Percentiles rank a stretch among this genome's conserved stretches.
Evolutionary conservation across 2,329 filamentous ascomycete species (phyloP).

Genomic region (Stenocarpella maydis): DNA sequence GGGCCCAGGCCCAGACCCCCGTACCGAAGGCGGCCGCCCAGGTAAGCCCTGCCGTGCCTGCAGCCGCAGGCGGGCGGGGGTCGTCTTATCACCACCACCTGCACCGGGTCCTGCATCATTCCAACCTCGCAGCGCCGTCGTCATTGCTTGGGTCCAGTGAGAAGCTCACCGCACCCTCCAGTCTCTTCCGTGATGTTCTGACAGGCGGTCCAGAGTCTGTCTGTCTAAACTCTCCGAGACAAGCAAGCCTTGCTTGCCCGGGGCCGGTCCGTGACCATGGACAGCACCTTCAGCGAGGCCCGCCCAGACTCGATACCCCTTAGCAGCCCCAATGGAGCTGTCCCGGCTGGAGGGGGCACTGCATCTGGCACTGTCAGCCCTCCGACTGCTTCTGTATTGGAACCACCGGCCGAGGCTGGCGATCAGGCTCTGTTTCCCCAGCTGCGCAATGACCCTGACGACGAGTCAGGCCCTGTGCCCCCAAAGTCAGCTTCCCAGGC

Average conservation of each 20-base stretch:
- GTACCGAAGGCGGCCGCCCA: neutral
- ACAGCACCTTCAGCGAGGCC: constrained; percentile 33
- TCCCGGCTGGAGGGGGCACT: neutral
- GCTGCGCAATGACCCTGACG: constrained; percentile 32
- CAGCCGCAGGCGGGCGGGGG: neutral
- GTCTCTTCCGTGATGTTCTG: neutral
- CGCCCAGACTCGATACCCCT: constrained; percentile 33
- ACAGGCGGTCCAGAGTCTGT: constrained; percentile 3
- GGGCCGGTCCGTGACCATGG: constrained; percentile 25
- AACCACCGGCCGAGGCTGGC: constrained; percentile 12
- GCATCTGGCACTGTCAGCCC: constrained; percentile 2
- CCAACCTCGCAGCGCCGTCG: too few relatives aligned
- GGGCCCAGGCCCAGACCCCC: too few relatives aligned
- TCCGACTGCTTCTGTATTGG: constrained; percentile 14
- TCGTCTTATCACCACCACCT: constrained; percentile 5
- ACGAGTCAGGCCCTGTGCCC: constrained; percentile 36
- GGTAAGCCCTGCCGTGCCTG: neutral
- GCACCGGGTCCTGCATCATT: too few relatives aligned
- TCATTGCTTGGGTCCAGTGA: too few relatives aligned
- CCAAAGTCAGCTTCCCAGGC: constrained; percentile 38
- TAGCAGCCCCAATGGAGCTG: constrained; percentile 23
- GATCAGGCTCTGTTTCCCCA: constrained; percentile 29
- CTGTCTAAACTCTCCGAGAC: neutral
- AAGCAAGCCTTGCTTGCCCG: neutral
- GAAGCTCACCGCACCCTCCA: neutral